A percentile compares a stretch with the other conserved stretches of the same genome.
These are phyloP conservation scores for Monosporascus sp. DNA, from an alignment of 2,329 filamentous ascomycete species.

Conservation along the genomic window DNA sequence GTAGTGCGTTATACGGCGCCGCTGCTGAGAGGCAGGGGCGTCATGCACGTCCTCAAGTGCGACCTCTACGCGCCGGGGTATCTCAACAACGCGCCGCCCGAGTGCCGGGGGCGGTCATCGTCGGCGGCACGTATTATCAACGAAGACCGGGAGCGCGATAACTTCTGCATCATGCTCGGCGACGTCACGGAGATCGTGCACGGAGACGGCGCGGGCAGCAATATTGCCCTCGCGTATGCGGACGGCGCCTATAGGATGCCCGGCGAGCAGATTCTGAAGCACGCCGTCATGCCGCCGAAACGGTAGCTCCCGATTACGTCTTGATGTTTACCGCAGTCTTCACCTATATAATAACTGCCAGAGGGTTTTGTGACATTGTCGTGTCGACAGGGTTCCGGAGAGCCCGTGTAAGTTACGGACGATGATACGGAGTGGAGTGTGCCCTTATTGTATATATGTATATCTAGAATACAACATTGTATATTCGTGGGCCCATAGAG, in stretches of 20 bases:
- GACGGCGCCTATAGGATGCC: constrained; percentile 15
- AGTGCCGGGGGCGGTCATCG: constrained; percentile 1
- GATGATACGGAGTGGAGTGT: too few relatives aligned
- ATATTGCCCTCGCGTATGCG: constrained; percentile 13
- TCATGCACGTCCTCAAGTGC: constrained; percentile 39
- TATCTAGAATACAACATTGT: too few relatives aligned
- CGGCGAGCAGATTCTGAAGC: constrained; percentile 11
- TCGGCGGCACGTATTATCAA: constrained; percentile 3
- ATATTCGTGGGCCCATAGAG: too few relatives aligned
- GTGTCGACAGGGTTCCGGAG: too few relatives aligned
- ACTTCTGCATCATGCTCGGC: constrained; percentile 13
- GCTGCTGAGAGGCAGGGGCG: constrained; percentile 44
- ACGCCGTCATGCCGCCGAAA: neutral
- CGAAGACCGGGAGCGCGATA: constrained; percentile 6
- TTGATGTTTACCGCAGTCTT: too few relatives aligned
- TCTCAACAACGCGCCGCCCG: neutral
- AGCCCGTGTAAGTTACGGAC: too few relatives aligned
- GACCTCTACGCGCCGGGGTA: constrained; percentile 1
- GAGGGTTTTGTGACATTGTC: too few relatives aligned
- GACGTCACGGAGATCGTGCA: constrained; percentile 14
- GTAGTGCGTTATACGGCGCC: constrained; percentile 31
- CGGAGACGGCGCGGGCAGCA: neutral
- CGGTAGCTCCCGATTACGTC: neutral
- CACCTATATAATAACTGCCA: too few relatives aligned
- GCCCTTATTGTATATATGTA: too few relatives aligned